Conservation (phyloP, 139 green algal genomes). For the Chlamydomonas asymmetrica region DNA sequence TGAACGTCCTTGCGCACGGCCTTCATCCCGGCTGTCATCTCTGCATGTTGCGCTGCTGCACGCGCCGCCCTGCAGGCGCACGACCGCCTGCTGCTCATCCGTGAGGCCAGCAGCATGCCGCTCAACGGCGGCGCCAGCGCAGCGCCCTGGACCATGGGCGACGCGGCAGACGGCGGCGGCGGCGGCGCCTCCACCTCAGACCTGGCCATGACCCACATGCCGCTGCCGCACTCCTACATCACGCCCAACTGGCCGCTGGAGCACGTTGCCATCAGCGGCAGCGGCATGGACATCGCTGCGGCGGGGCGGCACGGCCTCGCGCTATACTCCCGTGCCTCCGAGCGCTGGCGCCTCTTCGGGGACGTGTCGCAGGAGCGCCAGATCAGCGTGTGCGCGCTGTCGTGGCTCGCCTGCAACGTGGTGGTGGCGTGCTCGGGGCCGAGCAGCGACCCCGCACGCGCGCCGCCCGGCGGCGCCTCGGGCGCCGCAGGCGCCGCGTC, state of each 20-base stretch:
- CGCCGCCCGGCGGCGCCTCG: background rate
- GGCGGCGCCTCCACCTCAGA: constrained; percentile 14
- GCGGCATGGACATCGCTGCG: constrained; percentile 80
- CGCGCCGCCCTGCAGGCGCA: constrained; percentile 45
- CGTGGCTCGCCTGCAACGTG: constrained; percentile 61
- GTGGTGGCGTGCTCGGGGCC: constrained; percentile 37
- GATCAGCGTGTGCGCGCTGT: constrained; percentile 50
- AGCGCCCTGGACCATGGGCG: constrained; percentile 3
- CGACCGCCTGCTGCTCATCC: constrained; percentile 83
- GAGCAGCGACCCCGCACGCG: background rate
- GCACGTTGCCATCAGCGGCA: constrained; percentile 53
- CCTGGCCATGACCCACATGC: constrained; percentile 63
- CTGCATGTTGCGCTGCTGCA: background rate
- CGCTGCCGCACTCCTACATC: constrained; percentile 71
- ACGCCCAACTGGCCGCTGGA: constrained; percentile 64
- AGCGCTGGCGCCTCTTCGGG: constrained; percentile 80
- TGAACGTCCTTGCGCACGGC: too few species aligned
- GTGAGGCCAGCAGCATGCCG: constrained; percentile 43
- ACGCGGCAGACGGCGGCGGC: constrained; percentile 13
- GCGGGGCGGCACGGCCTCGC: constrained; percentile 78
- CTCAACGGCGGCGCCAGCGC: too few species aligned
- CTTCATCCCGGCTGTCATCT: background rate
- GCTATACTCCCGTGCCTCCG: constrained; percentile 67
- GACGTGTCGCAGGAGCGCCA: constrained; percentile 84
- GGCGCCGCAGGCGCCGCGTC: background rate